Evolutionary conservation across 192 early-diverging fungal species (phyloP).

Genomic region (Gaertneriomyces sp.): DNA sequence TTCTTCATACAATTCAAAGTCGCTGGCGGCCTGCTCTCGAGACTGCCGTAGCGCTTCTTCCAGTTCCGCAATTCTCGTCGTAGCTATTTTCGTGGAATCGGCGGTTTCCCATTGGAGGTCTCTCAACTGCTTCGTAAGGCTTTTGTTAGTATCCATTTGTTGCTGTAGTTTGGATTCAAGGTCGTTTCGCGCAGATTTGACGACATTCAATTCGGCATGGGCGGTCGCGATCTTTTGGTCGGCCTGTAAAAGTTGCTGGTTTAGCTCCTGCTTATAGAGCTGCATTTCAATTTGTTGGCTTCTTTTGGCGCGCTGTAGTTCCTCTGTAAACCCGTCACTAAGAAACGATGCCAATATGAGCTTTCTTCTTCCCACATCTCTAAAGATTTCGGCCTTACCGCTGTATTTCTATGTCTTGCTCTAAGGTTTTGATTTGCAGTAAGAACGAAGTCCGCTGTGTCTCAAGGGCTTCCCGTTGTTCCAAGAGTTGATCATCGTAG

Average conservation of each 20-base stretch:
- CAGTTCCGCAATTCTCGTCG: conserved; percentile 16
- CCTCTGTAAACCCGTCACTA: conserved; percentile 5
- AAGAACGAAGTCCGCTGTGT: not conserved
- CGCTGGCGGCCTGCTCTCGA: too few species aligned
- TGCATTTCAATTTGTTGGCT: conserved; percentile 15
- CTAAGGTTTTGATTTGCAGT: conserved; percentile 13
- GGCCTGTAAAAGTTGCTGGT: conserved; percentile 13
- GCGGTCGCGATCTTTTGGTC: conserved; percentile 18
- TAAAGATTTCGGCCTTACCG: conserved; percentile 1
- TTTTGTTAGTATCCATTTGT: conserved; percentile 18
- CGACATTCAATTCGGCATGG: conserved; percentile 14
- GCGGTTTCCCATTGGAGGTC: conserved; percentile 21
- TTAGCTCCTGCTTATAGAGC: conserved; percentile 9
- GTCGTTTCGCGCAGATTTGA: conserved; percentile 10
- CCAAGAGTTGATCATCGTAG: conserved; percentile 15
- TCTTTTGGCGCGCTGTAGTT: conserved; percentile 17
- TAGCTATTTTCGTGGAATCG: conserved; percentile 10
- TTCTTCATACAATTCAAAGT: too few species aligned
- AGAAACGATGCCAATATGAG: not conserved
- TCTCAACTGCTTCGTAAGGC: conserved; percentile 13
- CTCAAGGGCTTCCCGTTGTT: conserved; percentile 19
- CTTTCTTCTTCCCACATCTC: not conserved
- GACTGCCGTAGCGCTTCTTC: conserved; percentile 14
- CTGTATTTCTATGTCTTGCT: conserved; percentile 21
- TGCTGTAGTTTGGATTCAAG: conserved; percentile 6